Evolutionary conservation across 139 green algal species (phyloP).

Genomic region (Tetraselmis striata): DNA sequence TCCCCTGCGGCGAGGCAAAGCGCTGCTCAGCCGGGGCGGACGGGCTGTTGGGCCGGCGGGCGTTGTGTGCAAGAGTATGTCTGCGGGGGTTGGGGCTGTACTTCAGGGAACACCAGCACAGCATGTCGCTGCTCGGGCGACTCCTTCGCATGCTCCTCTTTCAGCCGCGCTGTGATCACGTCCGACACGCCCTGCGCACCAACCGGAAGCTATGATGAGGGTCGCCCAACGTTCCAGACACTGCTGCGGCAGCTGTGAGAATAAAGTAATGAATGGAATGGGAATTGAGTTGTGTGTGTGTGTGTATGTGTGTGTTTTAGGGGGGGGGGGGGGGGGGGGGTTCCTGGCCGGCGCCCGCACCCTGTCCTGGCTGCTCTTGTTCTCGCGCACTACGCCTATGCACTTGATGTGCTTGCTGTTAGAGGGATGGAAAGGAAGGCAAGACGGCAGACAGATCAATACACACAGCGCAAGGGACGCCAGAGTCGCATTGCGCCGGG

Average conservation of each 20-base stretch:
- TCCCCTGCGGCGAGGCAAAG: conserved; percentile 75
- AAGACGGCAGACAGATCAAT: too few species aligned
- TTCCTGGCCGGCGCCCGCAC: too few species aligned
- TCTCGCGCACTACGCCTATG: conserved; percentile 75
- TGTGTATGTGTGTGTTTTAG: too few species aligned
- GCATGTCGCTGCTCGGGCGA: background rate
- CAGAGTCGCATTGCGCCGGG: too few species aligned
- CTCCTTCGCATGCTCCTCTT: background rate
- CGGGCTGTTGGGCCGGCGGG: background rate
- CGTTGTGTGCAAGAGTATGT: background rate
- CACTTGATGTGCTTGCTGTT: conserved; percentile 70
- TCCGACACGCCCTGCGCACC: background rate
- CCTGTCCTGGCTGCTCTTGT: conserved; percentile 16
- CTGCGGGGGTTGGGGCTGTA: too few species aligned
- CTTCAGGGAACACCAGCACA: conserved; percentile 3
- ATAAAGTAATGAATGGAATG: too few species aligned
- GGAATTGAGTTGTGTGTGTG: too few species aligned
- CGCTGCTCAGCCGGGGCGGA: background rate
- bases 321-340: too few species aligned
- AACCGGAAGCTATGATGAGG: too few species aligned
- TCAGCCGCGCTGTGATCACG: background rate
- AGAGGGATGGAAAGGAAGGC: background rate
- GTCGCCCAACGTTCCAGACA: too few species aligned
- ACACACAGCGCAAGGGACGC: too few species aligned
- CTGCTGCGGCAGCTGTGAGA: too few species aligned